phyloP scores from a whole-genome alignment of 768 basidiomycete genomes.

The Brasilioporus rufonigricans region DNA sequence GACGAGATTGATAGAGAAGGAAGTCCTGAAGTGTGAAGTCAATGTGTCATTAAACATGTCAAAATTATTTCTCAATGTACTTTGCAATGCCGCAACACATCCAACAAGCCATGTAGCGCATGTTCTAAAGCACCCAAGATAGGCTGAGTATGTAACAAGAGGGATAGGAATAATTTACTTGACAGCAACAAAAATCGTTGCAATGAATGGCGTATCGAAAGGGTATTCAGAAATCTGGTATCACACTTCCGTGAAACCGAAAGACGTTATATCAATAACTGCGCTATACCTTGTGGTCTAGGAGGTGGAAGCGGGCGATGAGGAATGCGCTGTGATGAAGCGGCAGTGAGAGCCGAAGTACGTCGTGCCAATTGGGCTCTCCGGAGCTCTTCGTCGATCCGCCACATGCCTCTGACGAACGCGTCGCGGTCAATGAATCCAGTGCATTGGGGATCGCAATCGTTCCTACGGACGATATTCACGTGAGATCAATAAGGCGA shows the following conservation, averaged over 20 bases:
- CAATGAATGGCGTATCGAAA: background rate
- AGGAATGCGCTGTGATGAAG: conserved; percentile 35
- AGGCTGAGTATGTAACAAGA: background rate
- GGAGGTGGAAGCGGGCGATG: conserved; percentile 29
- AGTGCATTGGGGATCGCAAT: conserved; percentile 55
- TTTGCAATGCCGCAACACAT: background rate
- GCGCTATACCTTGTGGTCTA: conserved; percentile 10
- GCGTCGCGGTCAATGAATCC: conserved; percentile 64
- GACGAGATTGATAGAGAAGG: conserved; percentile 40
- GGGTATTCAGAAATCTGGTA: conserved; percentile 23
- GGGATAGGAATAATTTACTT: conserved; percentile 15
- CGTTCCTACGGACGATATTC: conserved; percentile 47
- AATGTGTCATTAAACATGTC: background rate
- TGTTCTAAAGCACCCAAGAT: background rate
- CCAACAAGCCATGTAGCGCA: conserved; percentile 1
- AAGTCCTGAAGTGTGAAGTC: conserved; percentile 40
- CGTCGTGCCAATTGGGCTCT: conserved; percentile 45
- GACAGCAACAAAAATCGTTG: background rate
- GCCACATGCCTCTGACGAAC: conserved; percentile 82
- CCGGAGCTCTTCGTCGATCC: conserved; percentile 81
- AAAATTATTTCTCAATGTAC: conserved; percentile 4
- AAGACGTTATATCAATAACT: conserved; percentile 10
- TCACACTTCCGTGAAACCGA: conserved; percentile 3
- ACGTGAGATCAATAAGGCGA: background rate
- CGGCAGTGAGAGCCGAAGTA: conserved; percentile 31